Base-by-base conservation (phyloP, 306 rosid species). In the Lathyrus sativus region DNA sequence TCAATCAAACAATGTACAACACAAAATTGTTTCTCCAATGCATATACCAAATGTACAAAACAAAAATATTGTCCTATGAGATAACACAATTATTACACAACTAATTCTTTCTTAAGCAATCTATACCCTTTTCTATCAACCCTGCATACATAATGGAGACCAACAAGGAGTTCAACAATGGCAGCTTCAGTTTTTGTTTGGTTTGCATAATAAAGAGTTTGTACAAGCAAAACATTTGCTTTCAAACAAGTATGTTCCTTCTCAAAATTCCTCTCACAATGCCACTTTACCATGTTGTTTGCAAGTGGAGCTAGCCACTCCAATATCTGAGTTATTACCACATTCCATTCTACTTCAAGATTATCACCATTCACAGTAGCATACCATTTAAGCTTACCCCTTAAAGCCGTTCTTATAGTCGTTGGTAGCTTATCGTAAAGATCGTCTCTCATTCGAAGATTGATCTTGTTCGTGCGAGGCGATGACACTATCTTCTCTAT, bases 251-350 rank as follows among this genome's bases (percentile, higher is more conserved):
- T 67, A 22, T 74, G 75, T 58, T 86, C 89, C 85, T 79, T 85
- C 86, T 86, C 90, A 17, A 90, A 76, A 68, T 74, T 85, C 69
- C 91, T 79, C 80, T 80, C 95, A 11, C 85, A 90, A 76, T 93
- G 78, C 97, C 97, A 93, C 60, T 68, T 66, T n/a, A 74, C 59
- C 89, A 57, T 90, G 81, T 85, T 87, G 68, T 82, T 91, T 65
- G 99, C 99, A 3, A 90, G 76, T 1, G 97, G 97, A 10, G 76
- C 87, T 62, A 93, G 78, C 99, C 96, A 86, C 24, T 84, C 91
- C 74, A 93, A 64, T 24, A 82, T 86, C 33, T 72, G 84, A 11
- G 31, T 9, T 2, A 85, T 57, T 0, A 80, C 85, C 42, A 50
- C 17, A 1, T 70, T 73, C 91, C 90, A 85, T 63, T 85, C 89